Evolutionary conservation across 2,329 filamentous ascomycete genomes (phyloP).

Genomic region (Bipolaris victoriae): DNA sequence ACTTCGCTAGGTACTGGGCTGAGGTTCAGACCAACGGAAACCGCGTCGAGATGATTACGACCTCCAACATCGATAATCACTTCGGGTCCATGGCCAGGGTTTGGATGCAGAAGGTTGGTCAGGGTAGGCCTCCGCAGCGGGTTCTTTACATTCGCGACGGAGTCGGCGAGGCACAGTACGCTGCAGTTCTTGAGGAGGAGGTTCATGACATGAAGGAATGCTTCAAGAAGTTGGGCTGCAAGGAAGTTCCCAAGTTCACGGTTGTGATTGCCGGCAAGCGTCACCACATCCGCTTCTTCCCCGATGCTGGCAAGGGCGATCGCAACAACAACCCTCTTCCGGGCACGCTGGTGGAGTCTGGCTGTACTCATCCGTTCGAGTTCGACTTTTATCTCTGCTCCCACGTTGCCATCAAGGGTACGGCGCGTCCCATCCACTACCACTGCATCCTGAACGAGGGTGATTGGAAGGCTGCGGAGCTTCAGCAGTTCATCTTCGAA

Average conservation of each 20-base stretch:
- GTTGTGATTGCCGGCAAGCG: conserved; percentile 91
- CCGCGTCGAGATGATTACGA: conserved; percentile 78
- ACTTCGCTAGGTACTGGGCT: conserved; percentile 74
- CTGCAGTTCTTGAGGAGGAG: conserved; percentile 79
- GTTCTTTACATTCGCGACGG: conserved; percentile 95
- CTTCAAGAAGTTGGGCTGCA: conserved; percentile 55
- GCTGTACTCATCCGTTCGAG: conserved; percentile 89
- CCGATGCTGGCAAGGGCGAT: conserved; percentile 67
- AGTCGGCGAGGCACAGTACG: conserved; percentile 82
- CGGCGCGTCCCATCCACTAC: conserved; percentile 90
- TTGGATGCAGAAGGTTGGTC: conserved; percentile 66
- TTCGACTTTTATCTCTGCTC: conserved; percentile 83
- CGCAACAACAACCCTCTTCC: conserved; percentile 81
- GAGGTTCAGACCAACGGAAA: conserved; percentile 82
- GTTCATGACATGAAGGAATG: conserved; percentile 70
- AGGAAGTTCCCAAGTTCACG: conserved; percentile 69
- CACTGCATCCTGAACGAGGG: conserved; percentile 86
- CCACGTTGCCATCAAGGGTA: conserved; percentile 88
- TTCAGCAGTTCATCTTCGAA: conserved; percentile 91
- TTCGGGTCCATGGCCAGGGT: conserved; percentile 67
- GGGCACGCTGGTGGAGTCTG: conserved; percentile 84
- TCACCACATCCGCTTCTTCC: conserved; percentile 89
- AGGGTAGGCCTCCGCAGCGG: conserved; percentile 67
- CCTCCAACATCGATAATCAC: conserved; percentile 68
- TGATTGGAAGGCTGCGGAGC: conserved; percentile 66